phyloP scores from a whole-genome alignment of 2,329 filamentous ascomycete species.

The Botryosphaeria dothidea region DNA sequence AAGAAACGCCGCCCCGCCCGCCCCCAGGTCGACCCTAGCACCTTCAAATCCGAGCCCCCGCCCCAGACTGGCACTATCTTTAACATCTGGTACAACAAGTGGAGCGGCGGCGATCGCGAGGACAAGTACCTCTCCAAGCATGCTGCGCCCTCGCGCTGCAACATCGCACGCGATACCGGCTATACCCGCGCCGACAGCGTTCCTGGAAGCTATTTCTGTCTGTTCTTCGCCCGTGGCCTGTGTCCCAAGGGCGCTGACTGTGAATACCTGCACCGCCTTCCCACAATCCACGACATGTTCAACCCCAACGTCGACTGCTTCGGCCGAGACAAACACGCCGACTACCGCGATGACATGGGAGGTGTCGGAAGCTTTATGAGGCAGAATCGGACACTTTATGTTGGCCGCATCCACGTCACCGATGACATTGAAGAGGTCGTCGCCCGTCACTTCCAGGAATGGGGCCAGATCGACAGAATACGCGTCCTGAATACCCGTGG shows the following conservation, averaged over 20 bases:
- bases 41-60: slow-evolving; percentile 79
- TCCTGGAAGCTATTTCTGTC: slow-evolving; percentile 79
- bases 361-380: slow-evolving; percentile 93
- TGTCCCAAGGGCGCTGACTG: slow-evolving; percentile 90
- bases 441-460: slow-evolving; percentile 92
- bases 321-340: slow-evolving; percentile 85
- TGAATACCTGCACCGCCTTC: slow-evolving; percentile 88
- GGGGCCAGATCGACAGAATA: slow-evolving; percentile 86
- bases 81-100: slow-evolving; percentile 98
- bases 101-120: slow-evolving; percentile 92
- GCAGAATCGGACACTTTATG: slow-evolving; percentile 90
- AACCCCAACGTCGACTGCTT: slow-evolving; percentile 96
- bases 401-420: slow-evolving; percentile 90
- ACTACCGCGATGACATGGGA: slow-evolving; percentile 97
- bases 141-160: slow-evolving; percentile 82
- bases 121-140: slow-evolving; percentile 85
- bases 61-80: slow-evolving; percentile 78
- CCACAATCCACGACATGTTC: slow-evolving; percentile 83
- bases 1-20: slow-evolving; percentile 88
- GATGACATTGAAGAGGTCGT: slow-evolving; percentile 98
- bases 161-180: slow-evolving; percentile 67
- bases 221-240: slow-evolving; percentile 82
- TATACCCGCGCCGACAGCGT: slow-evolving; percentile 53
- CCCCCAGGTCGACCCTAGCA: slow-evolving; percentile 83
- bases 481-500: slow-evolving; percentile 86